phyloP scores from a whole-genome alignment of 441 rosid species.

The Metrosideros polymorpha region DNA sequence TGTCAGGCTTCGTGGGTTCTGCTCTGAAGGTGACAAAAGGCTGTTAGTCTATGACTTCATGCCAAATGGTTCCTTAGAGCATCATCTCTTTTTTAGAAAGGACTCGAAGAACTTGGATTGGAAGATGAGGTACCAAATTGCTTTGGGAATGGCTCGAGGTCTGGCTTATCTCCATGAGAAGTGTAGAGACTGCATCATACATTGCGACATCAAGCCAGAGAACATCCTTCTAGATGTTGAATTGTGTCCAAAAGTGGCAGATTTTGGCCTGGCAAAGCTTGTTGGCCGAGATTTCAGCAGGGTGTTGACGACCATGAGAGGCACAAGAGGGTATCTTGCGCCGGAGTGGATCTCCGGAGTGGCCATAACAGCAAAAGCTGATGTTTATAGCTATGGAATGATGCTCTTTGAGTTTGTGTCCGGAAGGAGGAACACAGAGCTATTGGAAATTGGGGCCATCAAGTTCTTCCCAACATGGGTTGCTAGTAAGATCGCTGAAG shows the following conservation, averaged over 20 bases:
- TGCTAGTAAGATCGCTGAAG: neutral
- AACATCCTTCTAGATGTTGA: constrained; percentile 19
- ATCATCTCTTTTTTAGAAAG: constrained; percentile 18
- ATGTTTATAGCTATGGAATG: constrained; percentile 4
- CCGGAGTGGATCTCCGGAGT: neutral
- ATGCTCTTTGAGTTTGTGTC: neutral
- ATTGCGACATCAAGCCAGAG: constrained; percentile 76
- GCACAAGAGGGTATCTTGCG: constrained; percentile 1
- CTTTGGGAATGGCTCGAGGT: constrained; percentile 5
- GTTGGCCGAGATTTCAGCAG: neutral
- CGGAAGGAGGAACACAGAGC: neutral
- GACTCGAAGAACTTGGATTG: neutral
- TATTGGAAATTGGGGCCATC: neutral
- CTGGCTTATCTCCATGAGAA: constrained; percentile 60
- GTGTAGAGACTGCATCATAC: constrained; percentile 73
- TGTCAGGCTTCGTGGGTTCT: neutral
- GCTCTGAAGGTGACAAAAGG: neutral
- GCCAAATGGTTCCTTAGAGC: constrained; percentile 58
- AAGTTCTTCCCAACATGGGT: neutral
- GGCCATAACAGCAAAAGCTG: neutral
- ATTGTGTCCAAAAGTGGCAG: neutral
- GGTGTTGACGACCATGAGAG: neutral
- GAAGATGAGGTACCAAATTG: neutral
- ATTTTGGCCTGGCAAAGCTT: constrained; percentile 2
- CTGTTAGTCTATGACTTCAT: constrained; percentile 55